phyloP scores from a whole-genome alignment of 2,329 filamentous ascomycete species.

The Fusarium equiseti region DNA sequence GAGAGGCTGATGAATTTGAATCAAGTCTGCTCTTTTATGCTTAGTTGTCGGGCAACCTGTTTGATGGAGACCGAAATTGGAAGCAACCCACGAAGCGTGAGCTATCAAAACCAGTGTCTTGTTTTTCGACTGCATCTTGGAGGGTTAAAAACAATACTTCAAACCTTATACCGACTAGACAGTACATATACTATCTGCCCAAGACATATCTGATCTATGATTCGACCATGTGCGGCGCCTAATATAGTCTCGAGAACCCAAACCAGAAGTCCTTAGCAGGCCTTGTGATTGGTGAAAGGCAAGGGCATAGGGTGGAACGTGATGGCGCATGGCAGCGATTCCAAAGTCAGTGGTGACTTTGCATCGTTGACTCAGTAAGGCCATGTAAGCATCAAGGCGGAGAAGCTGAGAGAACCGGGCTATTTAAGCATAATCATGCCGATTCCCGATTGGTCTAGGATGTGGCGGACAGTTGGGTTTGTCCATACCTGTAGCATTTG shows the following conservation, averaged over 20 bases:
- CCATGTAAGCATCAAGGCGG: not conserved
- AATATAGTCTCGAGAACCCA: not conserved
- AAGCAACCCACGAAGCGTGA: no score
- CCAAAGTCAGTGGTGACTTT: not conserved
- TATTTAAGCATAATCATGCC: conserved; percentile 15
- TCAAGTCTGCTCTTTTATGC: accelerated
- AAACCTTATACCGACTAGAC: not conserved
- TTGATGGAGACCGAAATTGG: no score
- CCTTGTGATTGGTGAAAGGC: not conserved
- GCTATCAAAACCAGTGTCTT: no score
- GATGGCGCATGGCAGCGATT: not conserved
- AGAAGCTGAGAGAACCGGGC: not conserved
- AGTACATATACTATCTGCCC: not conserved
- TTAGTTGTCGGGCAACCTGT: no score
- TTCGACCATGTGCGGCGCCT: not conserved
- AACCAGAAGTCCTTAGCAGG: accelerated
- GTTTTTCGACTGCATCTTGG: no score
- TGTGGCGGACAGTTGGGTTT: not conserved
- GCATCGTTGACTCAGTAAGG: not conserved
- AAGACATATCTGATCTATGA: not conserved
- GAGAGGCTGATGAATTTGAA: not conserved
- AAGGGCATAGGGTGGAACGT: not conserved
- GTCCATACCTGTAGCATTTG: conserved; percentile 26
- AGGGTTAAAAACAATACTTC: not conserved
- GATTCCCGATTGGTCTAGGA: not conserved